These are phyloP conservation scores for Aspergillus neotritici DNA, from an alignment of 2,329 filamentous ascomycete genomes.

Conservation along the genomic window DNA sequence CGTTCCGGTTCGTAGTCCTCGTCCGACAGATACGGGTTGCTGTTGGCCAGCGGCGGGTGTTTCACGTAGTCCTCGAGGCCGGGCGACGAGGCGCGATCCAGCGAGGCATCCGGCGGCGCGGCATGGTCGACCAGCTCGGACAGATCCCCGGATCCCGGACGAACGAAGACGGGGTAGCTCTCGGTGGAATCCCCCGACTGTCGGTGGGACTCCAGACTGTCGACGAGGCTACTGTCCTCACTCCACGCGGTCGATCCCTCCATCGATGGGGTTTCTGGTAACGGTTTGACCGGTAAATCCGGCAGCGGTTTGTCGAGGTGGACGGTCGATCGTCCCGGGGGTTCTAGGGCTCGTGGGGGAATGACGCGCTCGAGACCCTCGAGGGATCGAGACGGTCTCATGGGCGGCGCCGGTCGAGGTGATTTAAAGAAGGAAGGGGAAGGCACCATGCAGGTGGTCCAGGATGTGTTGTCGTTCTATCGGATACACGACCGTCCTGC, in stretches of 20 bases:
- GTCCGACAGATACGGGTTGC: constrained; percentile 13
- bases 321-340: constrained; percentile 15
- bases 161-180: constrained; percentile 30
- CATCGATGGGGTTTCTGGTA: constrained; percentile 16
- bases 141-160: constrained; percentile 24
- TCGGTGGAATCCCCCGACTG: constrained; percentile 21
- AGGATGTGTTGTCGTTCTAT: not conserved
- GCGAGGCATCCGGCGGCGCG: constrained; percentile 14
- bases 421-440: constrained; percentile 16
- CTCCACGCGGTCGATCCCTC: constrained; percentile 26
- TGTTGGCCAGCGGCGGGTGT: constrained; percentile 8
- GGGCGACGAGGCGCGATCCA: constrained; percentile 6
- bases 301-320: constrained; percentile 30
- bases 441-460: constrained; percentile 14
- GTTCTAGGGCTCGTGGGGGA: constrained; percentile 20
- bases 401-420: constrained; percentile 26
- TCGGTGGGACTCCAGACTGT: constrained; percentile 18
- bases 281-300: constrained; percentile 25
- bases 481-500: too few relatives aligned
- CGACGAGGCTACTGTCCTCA: constrained; percentile 24
- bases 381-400: constrained; percentile 31
- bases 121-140: constrained; percentile 22
- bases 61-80: constrained; percentile 8
- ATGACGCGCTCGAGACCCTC: constrained; percentile 35
- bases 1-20: constrained; percentile 18